Percentiles rank a stretch among this genome's conserved stretches.
Conservation (phyloP, 1,284 basidiomycete genomes). For the Leccinum idahoense region DNA sequence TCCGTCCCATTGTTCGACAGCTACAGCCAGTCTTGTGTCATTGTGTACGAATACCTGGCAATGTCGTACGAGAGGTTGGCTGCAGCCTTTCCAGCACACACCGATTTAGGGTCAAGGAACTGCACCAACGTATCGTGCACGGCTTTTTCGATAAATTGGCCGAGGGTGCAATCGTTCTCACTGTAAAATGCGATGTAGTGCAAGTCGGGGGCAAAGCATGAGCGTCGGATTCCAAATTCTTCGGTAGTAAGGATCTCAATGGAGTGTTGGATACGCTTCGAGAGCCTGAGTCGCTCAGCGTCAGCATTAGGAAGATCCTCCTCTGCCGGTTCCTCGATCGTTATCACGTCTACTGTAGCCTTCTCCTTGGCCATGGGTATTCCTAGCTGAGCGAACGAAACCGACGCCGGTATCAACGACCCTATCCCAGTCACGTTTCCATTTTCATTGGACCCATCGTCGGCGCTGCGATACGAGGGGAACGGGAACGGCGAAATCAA, state of each 20-base stretch:
- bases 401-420: conserved; percentile 25
- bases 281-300: conserved; percentile 61
- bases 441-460: conserved; percentile 8
- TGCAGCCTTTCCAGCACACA: conserved; percentile 85
- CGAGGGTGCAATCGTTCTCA: conserved; percentile 87
- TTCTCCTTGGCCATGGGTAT: conserved; percentile 24
- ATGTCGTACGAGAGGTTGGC: conserved; percentile 78
- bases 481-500: no score
- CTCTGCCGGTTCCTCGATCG: conserved; percentile 29
- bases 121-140: conserved; percentile 67
- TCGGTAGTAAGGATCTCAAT: conserved; percentile 74
- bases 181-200: conserved; percentile 87
- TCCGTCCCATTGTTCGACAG: conserved; percentile 82
- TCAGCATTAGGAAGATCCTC: conserved; percentile 65
- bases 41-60: conserved; percentile 89
- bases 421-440: conserved; percentile 16
- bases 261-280: conserved; percentile 70
- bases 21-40: conserved; percentile 77
- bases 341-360: conserved; percentile 13
- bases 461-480: not conserved
- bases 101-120: conserved; percentile 65
- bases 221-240: conserved; percentile 56
- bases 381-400: conserved; percentile 27
- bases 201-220: conserved; percentile 69
- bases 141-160: conserved; percentile 85